Evolutionary conservation across 768 basidiomycete genomes (phyloP), one percentile per base, ranked within the genome.

Genomic region (Amanita fuliginea): DNA sequence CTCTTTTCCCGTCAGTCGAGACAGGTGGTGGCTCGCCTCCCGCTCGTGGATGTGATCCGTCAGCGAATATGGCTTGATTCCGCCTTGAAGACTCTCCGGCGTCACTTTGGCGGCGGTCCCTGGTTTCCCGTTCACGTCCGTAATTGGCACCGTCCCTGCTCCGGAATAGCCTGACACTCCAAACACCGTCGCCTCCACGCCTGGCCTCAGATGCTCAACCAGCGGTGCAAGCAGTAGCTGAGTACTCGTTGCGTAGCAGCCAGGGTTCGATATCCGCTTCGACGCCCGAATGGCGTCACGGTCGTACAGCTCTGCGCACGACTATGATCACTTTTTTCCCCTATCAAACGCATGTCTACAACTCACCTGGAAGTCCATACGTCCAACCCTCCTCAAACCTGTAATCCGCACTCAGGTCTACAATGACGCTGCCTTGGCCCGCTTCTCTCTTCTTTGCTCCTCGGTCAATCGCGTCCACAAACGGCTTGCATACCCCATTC

Each of bases 41-140:
- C 96, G 87, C 65, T 99, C 96, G 71, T 99, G 96, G 60, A 99
- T 96, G 67, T 99, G 96, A 64, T 94, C 93, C 11, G 96, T 99
- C 42, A 99, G 69, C 0, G 90, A 60, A 67, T 99, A 99, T 6
- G 94, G 84, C 47, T 81, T 77, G 42, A 97, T 67, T 2, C 83
- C 87, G 10, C 85, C 83, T 1, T 67, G 70, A 11, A 99, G 79
- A 53, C 74, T 81, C 55, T 87, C 81, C 0, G 87, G 73, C 1
- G 81, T 71, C 11, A 96, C 77, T 65, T 98, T 98, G 39, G 96
- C 83, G 11, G 80, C 70, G 32, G 81, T 92, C 24, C 75, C 71
- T 0, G 86, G 85, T 22, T 76, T 75, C 8, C 89, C 88, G 43
- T 84, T 77, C 1, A 73, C 67, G 55, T 81, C 81, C 21, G 72